Evolutionary conservation across 352 stramenopile genomes (phyloP), one percentile per base, ranked within the genome.

Genomic region (Phytophthora capsici): DNA sequence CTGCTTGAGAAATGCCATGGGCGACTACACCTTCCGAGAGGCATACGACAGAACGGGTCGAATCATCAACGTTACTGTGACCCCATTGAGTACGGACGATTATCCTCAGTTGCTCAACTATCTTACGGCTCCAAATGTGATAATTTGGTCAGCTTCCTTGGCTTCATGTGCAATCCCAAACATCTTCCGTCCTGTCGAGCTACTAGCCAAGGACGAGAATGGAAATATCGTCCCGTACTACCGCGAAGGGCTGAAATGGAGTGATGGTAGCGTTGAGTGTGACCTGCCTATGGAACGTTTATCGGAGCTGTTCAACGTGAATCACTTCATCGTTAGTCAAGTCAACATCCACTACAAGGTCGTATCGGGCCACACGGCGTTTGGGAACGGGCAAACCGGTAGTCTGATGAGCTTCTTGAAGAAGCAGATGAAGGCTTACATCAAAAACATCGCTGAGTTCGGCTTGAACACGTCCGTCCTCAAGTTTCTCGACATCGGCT

Each of bases 51-150:
- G 96, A 37, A 99, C 98, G 10, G 97, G 97, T 26, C 84, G 97
- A 19, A 99, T 99, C 77, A 92, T 99, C 49, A 99, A 99, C 80
- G 98, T 99, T 61, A 99, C 95, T 6, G 98, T 99, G 10, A 98
- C 95, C 6, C 96, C 96, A 20, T 77, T 89, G 47, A 91, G 84
- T 63, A 75, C 84, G 9, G 84, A 90, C 60, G 97, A 99, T 71
- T 98, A 98, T 51, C 97, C 97, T 48, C 89, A 98, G 44, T 67
- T 99, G 19, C 86, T 99, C 19, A 99, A 99, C 73, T 99, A 99
- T 83, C 81, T 99, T 17, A 99, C 96, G 5, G 95, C 97, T 4
- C 98, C 98, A 19, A 98, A 99, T 66, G 96, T 99, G 26, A 78
- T 99, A n/a, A 96, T 99, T 38, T 99, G 98, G 98, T 98, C 86